These are phyloP conservation scores for Gymnopilus dilepis DNA, from an alignment of 768 basidiomycete species.

Conservation along the genomic window DNA sequence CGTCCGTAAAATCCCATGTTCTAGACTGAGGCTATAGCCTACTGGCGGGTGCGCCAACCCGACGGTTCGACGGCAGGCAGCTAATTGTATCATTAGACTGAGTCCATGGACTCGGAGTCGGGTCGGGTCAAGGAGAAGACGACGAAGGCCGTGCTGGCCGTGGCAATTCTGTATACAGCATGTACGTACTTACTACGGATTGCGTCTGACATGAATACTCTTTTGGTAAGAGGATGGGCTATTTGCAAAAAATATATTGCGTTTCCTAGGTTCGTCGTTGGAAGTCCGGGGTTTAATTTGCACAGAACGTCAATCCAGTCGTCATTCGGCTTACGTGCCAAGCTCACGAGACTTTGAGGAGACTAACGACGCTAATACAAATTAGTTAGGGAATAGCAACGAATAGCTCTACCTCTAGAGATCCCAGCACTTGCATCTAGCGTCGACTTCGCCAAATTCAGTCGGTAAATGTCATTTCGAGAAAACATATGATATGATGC, in stretches of 20 bases:
- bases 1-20: neutral
- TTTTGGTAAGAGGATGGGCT: neutral
- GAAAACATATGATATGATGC: constrained; percentile 3
- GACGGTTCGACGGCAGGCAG: neutral
- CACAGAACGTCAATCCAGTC: neutral
- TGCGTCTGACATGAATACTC: neutral
- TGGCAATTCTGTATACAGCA: neutral
- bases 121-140: neutral
- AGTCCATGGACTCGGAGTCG: constrained; percentile 2
- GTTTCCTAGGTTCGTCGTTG: neutral
- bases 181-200: neutral
- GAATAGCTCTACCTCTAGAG: too few relatives aligned
- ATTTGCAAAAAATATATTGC: neutral
- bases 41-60: neutral
- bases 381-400: too few relatives aligned
- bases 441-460: neutral
- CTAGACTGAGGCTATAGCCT: neutral
- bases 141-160: neutral
- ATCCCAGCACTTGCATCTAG: too few relatives aligned
- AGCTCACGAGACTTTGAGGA: neutral
- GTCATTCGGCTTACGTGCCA: neutral
- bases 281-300: neutral
- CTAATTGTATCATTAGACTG: neutral
- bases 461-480: constrained; percentile 1
- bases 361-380: too few relatives aligned